Evolutionary conservation across 2,329 filamentous ascomycete species (phyloP), one percentile per base, ranked within the genome.

Genomic region (Madurella fahalii): DNA sequence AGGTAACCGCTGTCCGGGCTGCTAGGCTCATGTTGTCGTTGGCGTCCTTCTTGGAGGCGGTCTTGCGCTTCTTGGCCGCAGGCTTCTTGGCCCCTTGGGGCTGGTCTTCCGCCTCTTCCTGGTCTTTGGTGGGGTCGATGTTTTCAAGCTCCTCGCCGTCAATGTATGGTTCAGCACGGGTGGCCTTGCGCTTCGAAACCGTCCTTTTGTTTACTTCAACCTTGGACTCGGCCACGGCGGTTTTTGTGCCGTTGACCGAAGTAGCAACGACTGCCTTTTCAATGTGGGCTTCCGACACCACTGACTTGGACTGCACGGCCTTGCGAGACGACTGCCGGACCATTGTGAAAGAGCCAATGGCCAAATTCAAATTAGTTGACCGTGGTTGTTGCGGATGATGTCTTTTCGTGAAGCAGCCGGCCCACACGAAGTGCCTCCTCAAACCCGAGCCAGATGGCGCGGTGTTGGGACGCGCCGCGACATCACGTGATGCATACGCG

Each of bases 1-100:
- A 82, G 12, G 71, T 63, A 31, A 84, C 70, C 4, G 78, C 72
- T 0, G 90, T 92, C 37, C 94, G 81, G 25, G 78, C 74, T 17
- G 84, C 86, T 1, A 96, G 71, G 0, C 89, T 84, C 76, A 83
- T 82, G 25, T 63, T 62, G 52, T 76, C 73, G 30, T 74, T 74
- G 20, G 67, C 66, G 45, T 73, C 65, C 16, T 78, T 80, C 67
- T 79, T 80, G 20, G 63, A 53, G 4, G 59, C 42, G 40, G 60
- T 59, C 40, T 61, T 63, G 47, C 59, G 61, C 50, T 64, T 67
- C 54, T 64, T 64, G 49, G 58, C 12, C n/a, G 55, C 54, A 1
- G 60, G 63, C 44, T 62, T 62, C 54, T 68, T 67, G 5, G 61
- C 54, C 34, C 55, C 60, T 47, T 60, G 51, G 18, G 61, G 57